Conservation (phyloP, 257 asterid species). For the Solanum sejunctum region DNA sequence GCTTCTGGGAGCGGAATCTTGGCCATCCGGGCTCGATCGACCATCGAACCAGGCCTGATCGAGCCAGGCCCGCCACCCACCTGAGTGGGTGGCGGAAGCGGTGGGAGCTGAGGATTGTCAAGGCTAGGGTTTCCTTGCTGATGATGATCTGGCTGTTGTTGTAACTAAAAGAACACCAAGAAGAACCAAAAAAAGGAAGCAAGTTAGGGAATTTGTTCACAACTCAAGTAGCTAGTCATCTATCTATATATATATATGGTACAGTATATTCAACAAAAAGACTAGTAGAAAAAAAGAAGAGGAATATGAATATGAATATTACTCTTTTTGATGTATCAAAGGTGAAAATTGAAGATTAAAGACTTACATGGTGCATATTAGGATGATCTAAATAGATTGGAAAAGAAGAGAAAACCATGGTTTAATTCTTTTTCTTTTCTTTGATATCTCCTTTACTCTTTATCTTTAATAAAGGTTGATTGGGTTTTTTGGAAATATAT, state of each 20-base stretch:
- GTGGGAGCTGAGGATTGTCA: conserved; percentile 5
- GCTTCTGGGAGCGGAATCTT: conserved; percentile 23
- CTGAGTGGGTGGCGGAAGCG: background rate
- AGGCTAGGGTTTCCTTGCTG: conserved; percentile 16
- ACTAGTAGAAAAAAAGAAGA: conserved; percentile 5
- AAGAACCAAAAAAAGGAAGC: background rate
- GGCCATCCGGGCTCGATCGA: conserved; percentile 23
- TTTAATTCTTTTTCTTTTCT: conserved; percentile 1
- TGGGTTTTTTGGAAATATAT: conserved; percentile 28
- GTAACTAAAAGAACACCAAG: conserved; percentile 7
- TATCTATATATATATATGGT: background rate
- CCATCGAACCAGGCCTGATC: conserved; percentile 31
- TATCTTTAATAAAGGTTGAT: conserved; percentile 23
- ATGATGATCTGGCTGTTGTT: conserved; percentile 19
- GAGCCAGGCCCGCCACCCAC: conserved; percentile 13
- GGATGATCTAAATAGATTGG: conserved; percentile 44
- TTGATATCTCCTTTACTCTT: conserved; percentile 9
- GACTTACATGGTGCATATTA: conserved; percentile 37
- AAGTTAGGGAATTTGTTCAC: background rate
- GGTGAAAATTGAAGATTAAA: background rate
- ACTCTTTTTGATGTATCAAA: conserved; percentile 1
- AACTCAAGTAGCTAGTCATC: background rate
- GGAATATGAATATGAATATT: conserved; percentile 30
- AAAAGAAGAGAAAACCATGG: conserved; percentile 38
- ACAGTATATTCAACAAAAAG: conserved; percentile 30